phyloP scores from a whole-genome alignment of 768 basidiomycete species.

The Hericium coralloides region DNA sequence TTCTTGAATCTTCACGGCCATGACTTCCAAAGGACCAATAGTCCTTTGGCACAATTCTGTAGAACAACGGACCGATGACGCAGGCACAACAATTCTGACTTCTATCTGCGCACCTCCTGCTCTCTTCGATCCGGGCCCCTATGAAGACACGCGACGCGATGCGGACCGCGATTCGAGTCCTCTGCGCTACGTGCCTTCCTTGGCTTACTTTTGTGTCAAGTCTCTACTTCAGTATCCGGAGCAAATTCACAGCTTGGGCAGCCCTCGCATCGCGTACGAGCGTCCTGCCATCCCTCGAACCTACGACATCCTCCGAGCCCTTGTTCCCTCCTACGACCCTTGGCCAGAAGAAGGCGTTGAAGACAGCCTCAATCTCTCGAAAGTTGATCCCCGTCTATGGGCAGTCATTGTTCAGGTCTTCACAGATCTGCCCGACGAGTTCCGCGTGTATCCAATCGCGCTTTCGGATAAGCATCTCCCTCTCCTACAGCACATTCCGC shows the following conservation, averaged over 20 bases:
- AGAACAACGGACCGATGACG: slow-evolving; percentile 6
- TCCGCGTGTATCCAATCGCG: slow-evolving; percentile 36
- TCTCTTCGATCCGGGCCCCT: slow-evolving; percentile 10
- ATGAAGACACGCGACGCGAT: not conserved
- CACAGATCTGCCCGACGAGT: slow-evolving; percentile 36
- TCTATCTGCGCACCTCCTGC: slow-evolving; percentile 4
- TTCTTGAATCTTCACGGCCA: not conserved
- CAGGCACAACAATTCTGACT: slow-evolving; percentile 7
- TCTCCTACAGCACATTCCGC: slow-evolving; percentile 46
- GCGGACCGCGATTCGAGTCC: not conserved
- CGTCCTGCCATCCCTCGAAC: slow-evolving; percentile 13
- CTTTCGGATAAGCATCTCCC: slow-evolving; percentile 47
- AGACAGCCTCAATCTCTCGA: slow-evolving; percentile 11
- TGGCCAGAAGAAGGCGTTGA: not conserved
- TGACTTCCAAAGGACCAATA: slow-evolving; percentile 6
- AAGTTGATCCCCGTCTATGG: slow-evolving; percentile 54
- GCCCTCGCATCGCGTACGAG: slow-evolving; percentile 29
- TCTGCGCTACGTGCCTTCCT: slow-evolving; percentile 33
- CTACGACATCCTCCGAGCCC: slow-evolving; percentile 30
- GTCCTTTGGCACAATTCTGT: slow-evolving; percentile 9
- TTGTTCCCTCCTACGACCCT: slow-evolving; percentile 26
- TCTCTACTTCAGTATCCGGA: slow-evolving; percentile 36
- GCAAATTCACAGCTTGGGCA: slow-evolving; percentile 29
- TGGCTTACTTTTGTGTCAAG: slow-evolving; percentile 42
- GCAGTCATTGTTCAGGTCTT: slow-evolving; percentile 52